Evolutionary conservation across 75 land plant genomes (phyloP).

Genomic region (Cryptomeria japonica): DNA sequence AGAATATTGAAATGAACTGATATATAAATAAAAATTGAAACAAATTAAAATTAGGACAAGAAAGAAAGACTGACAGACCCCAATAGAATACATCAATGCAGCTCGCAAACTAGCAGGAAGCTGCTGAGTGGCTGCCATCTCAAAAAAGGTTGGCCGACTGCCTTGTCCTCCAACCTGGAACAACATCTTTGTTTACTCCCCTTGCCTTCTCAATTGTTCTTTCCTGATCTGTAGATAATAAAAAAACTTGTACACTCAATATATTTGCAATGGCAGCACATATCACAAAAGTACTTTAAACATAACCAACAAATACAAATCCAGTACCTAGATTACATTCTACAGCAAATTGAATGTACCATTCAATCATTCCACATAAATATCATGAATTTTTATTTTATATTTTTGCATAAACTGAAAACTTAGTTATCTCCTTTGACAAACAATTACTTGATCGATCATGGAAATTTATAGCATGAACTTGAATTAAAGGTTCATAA

Average conservation of each 20-base stretch:
- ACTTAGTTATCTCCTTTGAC: not conserved
- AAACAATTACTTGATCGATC: not conserved
- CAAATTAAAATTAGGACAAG: not conserved
- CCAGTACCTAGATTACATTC: not conserved
- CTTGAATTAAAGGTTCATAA: too few relatives aligned
- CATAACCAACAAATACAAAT: not conserved
- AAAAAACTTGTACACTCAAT: not conserved
- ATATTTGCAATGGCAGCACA: not conserved
- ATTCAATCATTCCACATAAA: not conserved
- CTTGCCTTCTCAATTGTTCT: not conserved
- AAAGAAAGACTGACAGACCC: conserved; percentile 38
- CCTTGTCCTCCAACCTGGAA: conserved; percentile 99
- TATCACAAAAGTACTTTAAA: not conserved
- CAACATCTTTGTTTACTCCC: conserved; percentile 58
- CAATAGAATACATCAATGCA: conserved; percentile 89
- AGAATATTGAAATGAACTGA: not conserved
- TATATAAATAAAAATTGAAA: not conserved
- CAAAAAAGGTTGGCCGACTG: conserved; percentile 96
- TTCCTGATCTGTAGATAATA: not conserved
- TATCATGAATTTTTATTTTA: not conserved
- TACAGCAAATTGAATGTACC: not conserved
- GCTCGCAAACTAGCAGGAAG: conserved; percentile 95
- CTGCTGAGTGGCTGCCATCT: conserved; percentile 96
- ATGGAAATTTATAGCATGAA: too few relatives aligned
- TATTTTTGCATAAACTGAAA: not conserved